A percentile compares a stretch with the other conserved stretches of the same genome.
phyloP scores from a whole-genome alignment of 139 green algal genomes.

The Chlamydomonas asymmetrica region DNA sequence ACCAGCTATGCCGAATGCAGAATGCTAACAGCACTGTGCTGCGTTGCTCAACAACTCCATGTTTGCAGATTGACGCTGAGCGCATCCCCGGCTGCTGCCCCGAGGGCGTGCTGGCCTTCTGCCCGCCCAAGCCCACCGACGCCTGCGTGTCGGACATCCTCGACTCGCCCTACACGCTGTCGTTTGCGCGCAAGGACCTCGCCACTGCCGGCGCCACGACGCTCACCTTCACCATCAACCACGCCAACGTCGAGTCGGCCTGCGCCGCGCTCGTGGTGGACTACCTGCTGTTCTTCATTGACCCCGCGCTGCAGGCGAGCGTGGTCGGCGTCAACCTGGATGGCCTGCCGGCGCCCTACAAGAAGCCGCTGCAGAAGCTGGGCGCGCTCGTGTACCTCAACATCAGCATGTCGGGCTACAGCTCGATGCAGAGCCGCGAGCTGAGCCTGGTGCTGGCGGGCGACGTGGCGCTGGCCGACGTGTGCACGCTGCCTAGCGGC shows the following conservation, averaged over 20 bases:
- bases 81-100: slow-evolving; percentile 39
- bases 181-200: neutral
- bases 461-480: slow-evolving; percentile 12
- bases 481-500: slow-evolving; percentile 21
- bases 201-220: neutral
- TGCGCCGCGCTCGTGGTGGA: slow-evolving; percentile 30
- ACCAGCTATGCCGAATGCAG: too few relatives aligned
- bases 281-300: slow-evolving; percentile 26
- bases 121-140: neutral
- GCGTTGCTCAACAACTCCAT: neutral
- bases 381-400: slow-evolving; percentile 6
- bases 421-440: slow-evolving; percentile 8
- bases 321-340: slow-evolving; percentile 2
- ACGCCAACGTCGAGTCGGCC: neutral
- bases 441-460: slow-evolving; percentile 8
- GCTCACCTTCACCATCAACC: slow-evolving; percentile 7
- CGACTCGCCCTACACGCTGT: slow-evolving; percentile 26
- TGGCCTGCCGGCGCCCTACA: neutral
- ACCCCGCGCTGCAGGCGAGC: neutral
- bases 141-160: slow-evolving; percentile 18
- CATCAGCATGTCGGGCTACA: slow-evolving; percentile 20
- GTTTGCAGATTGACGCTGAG: neutral
- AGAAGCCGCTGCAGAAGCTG: neutral
- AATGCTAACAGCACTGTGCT: neutral
- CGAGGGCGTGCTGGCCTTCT: slow-evolving; percentile 37